These are phyloP conservation scores for Neurospora sp. DNA, from an alignment of 495 filamentous ascomycete species.

Conservation along the genomic window DNA sequence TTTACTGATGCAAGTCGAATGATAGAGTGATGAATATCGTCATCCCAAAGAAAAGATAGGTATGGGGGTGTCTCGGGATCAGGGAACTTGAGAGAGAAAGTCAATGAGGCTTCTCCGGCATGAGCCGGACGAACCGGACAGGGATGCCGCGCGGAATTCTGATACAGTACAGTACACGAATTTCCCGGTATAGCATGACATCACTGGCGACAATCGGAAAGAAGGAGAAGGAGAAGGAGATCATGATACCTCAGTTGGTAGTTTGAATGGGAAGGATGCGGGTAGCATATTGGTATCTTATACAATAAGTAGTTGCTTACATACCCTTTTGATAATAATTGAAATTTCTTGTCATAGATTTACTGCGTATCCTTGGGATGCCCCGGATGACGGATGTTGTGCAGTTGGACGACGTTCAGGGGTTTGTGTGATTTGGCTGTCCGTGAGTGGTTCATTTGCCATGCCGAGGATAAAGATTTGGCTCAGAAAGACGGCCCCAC, in stretches of 20 bases:
- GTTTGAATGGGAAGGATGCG: neutral
- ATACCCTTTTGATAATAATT: neutral
- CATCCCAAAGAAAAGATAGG: neutral
- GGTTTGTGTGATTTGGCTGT: neutral
- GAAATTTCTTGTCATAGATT: neutral
- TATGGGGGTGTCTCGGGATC: neutral
- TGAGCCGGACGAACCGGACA: neutral
- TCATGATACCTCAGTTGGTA: neutral
- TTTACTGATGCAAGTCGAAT: neutral
- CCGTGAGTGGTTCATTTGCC: neutral
- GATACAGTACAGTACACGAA: neutral
- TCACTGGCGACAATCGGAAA: neutral
- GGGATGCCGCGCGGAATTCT: neutral
- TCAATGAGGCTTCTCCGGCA: neutral
- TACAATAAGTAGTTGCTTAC: neutral
- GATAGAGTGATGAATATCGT: neutral
- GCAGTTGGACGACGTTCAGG: neutral
- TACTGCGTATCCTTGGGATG: neutral
- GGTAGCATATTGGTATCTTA: neutral
- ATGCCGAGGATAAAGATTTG: conserved; percentile 8
- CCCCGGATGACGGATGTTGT: neutral
- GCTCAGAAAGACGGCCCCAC: neutral
- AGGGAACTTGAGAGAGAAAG: neutral
- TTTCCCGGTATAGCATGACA: neutral
- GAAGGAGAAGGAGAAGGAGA: neutral